A percentile compares a stretch with the other conserved stretches of the same genome.
Conservation (phyloP, 345 rosid genomes). For the Syzygium aqueum region DNA sequence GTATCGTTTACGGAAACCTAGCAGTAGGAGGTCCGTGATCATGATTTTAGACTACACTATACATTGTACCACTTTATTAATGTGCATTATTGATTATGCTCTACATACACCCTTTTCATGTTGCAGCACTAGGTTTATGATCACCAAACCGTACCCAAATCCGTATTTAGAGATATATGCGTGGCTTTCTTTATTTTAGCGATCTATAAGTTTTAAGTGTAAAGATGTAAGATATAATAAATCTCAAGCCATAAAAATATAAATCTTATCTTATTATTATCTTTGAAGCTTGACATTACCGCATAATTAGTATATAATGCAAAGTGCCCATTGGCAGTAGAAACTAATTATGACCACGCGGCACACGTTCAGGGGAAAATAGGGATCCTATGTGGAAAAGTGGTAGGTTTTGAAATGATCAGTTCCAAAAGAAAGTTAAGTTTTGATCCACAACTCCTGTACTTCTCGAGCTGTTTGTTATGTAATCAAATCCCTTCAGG, state of each 20-base stretch:
- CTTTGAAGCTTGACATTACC: background rate
- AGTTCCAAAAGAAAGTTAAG: background rate
- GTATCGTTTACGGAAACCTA: background rate
- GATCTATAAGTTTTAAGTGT: background rate
- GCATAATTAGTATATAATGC: background rate
- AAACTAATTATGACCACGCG: background rate
- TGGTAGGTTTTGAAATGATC: background rate
- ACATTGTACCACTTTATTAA: background rate
- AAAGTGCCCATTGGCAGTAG: background rate
- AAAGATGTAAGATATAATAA: background rate
- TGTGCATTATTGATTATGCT: background rate
- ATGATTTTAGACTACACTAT: background rate
- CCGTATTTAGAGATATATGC: background rate
- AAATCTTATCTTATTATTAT: background rate
- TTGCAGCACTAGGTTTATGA: background rate
- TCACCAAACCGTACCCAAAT: background rate
- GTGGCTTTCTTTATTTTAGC: background rate
- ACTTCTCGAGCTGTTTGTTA: background rate
- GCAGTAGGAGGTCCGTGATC: background rate
- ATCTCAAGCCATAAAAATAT: background rate
- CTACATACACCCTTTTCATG: background rate
- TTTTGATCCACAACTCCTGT: background rate
- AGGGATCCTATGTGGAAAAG: background rate
- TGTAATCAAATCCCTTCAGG: background rate
- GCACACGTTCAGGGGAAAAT: background rate